These are phyloP conservation scores for Euphorbia pulcherrima DNA, from an alignment of 345 rosid genomes.

Conservation along the genomic window DNA sequence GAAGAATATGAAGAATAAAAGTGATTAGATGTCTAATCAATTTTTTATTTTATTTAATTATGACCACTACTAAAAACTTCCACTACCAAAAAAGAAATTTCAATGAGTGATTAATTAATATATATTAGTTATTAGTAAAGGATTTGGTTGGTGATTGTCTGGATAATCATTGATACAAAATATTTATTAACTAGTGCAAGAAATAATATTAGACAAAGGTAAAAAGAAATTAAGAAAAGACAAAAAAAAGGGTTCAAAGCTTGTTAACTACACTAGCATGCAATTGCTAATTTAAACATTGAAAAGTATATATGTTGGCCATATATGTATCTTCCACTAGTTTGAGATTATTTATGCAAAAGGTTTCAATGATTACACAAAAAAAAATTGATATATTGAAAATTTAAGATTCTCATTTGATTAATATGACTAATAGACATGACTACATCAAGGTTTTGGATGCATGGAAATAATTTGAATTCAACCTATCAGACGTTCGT, in stretches of 20 bases:
- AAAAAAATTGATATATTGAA: too few species aligned
- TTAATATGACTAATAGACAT: too few species aligned
- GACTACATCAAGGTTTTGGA: too few species aligned
- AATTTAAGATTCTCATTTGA: too few species aligned
- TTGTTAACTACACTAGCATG: neutral
- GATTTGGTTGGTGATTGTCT: constrained; percentile 1
- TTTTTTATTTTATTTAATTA: neutral
- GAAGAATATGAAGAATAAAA: neutral
- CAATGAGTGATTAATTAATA: neutral
- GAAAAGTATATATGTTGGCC: neutral
- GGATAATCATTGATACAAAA: constrained; percentile 9
- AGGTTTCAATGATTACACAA: neutral
- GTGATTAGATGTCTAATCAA: constrained; percentile 4
- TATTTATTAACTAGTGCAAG: neutral
- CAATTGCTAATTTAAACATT: neutral
- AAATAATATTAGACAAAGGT: neutral
- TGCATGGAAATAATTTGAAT: too few species aligned
- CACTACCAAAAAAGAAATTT: constrained; percentile 11
- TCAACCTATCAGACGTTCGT: too few species aligned
- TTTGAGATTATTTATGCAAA: neutral
- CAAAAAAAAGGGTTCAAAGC: constrained; percentile 15
- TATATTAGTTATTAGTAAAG: neutral
- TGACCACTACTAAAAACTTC: constrained; percentile 16
- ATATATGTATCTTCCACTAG: constrained; percentile 2
- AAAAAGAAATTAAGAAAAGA: neutral